phyloP scores from a whole-genome alignment of 164 flowering plant species.

The Malania oleifera region DNA sequence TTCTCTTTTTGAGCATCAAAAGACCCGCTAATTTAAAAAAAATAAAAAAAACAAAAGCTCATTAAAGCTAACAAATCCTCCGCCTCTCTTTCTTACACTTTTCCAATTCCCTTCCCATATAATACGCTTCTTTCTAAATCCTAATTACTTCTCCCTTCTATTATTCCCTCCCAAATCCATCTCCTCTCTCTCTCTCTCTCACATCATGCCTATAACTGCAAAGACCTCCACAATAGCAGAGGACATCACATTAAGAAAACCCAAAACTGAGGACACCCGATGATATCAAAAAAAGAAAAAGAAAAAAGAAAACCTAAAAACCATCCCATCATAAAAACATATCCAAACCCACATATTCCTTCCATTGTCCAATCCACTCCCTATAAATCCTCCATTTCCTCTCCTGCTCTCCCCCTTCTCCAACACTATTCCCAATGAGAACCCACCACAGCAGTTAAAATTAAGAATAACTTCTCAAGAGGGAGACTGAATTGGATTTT shows the following conservation, averaged over 20 bases:
- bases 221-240: constrained; percentile 21
- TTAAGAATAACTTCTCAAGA: too few species aligned
- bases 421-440: constrained; percentile 7
- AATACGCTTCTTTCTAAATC: too few species aligned
- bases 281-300: too few species aligned
- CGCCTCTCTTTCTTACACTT: constrained; percentile 1
- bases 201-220: constrained; percentile 18
- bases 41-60: too few species aligned
- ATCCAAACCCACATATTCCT: constrained; percentile 33
- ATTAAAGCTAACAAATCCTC: background rate
- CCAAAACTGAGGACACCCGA: too few species aligned
- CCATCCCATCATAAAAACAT: constrained; percentile 21
- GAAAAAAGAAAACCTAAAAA: too few species aligned
- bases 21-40: too few species aligned
- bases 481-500: too few species aligned
- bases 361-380: constrained; percentile 33
- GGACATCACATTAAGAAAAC: constrained; percentile 26
- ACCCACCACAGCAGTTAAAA: too few species aligned
- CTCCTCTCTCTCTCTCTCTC: constrained; percentile 2
- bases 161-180: background rate
- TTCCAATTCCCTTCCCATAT: background rate
- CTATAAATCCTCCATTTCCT: constrained; percentile 48
- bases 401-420: constrained; percentile 39
- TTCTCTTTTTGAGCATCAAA: too few species aligned
- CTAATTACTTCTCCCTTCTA: constrained; percentile 6